Conservation (phyloP, 805 yeast species). For the Candida silvatica region DNA sequence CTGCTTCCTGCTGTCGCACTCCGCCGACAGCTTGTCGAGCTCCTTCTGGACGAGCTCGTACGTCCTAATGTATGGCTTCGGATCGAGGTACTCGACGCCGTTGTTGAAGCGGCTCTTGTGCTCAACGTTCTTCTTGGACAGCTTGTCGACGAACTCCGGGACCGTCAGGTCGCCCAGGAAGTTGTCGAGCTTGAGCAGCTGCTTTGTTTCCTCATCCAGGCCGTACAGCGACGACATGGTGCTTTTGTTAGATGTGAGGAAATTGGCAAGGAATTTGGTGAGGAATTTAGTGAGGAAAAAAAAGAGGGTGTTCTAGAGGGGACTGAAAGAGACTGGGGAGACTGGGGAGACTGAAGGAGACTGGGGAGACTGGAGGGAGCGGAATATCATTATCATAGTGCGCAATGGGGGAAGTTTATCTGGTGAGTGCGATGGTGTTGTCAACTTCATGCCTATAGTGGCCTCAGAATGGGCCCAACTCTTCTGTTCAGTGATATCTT, state of each 20-base stretch:
- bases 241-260: not conserved
- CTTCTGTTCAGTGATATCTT: too few species aligned
- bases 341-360: conserved; percentile 1
- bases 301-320: not conserved
- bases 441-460: too few species aligned
- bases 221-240: conserved; percentile 18
- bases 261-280: not conserved
- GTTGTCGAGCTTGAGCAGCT: conserved; percentile 48
- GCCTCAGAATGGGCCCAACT: too few species aligned
- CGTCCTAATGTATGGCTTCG: conserved; percentile 90
- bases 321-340: too few species aligned
- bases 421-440: too few species aligned
- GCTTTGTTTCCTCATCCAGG: conserved; percentile 54
- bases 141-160: conserved; percentile 71
- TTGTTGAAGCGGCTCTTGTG: conserved; percentile 12
- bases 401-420: too few species aligned
- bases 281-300: too few species aligned
- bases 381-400: too few species aligned
- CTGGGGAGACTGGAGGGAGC: too few species aligned
- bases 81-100: conserved; percentile 44
- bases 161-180: conserved; percentile 65
- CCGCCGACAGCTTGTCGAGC: conserved; percentile 50
- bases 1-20: conserved; percentile 41
- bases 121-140: conserved; percentile 33
- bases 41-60: conserved; percentile 81